phyloP scores from a whole-genome alignment of 208 protist species.

The Histomonas meleagridis region DNA sequence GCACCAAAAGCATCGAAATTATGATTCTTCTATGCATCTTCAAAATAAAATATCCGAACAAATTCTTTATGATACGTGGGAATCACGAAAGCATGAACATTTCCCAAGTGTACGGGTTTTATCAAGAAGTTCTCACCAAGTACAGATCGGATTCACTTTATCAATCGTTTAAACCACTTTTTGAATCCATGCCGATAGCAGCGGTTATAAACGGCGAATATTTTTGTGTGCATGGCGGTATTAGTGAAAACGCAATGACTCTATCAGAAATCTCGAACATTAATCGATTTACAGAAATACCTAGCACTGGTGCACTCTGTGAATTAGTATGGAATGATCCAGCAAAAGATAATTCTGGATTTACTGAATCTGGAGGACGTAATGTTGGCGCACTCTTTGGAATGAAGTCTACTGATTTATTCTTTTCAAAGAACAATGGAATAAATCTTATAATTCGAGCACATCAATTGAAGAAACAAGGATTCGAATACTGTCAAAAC shows the following conservation, averaged over 20 bases:
- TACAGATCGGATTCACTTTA: conserved; percentile 90
- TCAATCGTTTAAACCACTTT: conserved; percentile 94
- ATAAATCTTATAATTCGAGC: neutral
- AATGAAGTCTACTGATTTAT: neutral
- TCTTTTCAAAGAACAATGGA: conserved; percentile 44
- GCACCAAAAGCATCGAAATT: neutral
- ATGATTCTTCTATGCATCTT: conserved; percentile 1
- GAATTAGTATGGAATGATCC: conserved; percentile 98
- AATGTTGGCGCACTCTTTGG: conserved; percentile 94
- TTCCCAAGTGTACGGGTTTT: conserved; percentile 93
- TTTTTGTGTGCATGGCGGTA: conserved; percentile 77
- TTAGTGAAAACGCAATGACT: conserved; percentile 42
- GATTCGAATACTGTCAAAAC: neutral
- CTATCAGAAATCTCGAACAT: conserved; percentile 80
- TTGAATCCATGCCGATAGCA: conserved; percentile 93
- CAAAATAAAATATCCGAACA: conserved; percentile 53
- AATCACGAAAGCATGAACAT: conserved; percentile 92
- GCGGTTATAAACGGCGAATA: conserved; percentile 97
- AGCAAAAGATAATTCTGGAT: conserved; percentile 74
- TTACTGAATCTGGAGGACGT: conserved; percentile 89
- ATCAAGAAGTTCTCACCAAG: conserved; percentile 65
- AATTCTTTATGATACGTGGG: conserved; percentile 86
- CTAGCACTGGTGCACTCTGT: conserved; percentile 89
- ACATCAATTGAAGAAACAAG: conserved; percentile 17
- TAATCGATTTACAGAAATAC: conserved; percentile 88